Evolutionary conservation across 164 flowering plant genomes (phyloP).

Genomic region (Liquidambar formosana): DNA sequence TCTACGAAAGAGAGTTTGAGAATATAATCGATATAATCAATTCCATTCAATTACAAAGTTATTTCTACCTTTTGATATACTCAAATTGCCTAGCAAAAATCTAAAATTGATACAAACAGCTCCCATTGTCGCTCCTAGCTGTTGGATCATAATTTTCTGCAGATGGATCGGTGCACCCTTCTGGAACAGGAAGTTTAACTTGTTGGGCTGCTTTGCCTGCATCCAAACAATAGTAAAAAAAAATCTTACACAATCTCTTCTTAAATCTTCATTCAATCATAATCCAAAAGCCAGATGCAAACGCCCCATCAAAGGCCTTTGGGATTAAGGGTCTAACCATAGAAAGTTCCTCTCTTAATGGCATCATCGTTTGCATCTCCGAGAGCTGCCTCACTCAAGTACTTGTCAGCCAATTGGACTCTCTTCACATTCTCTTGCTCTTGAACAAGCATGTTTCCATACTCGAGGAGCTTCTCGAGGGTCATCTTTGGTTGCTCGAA

Average conservation of each 20-base stretch:
- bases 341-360: slow-evolving; percentile 39
- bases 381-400: slow-evolving; percentile 49
- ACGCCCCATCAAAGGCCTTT: slow-evolving; percentile 8
- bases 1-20: background rate
- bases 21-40: background rate
- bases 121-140: slow-evolving; percentile 42
- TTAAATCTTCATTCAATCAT: background rate
- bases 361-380: slow-evolving; percentile 53
- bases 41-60: background rate
- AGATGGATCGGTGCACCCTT: slow-evolving; percentile 45
- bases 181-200: slow-evolving; percentile 45
- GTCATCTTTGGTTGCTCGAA: slow-evolving; percentile 50
- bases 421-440: slow-evolving; percentile 63
- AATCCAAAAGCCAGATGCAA: slow-evolving; percentile 7
- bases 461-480: slow-evolving; percentile 40
- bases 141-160: slow-evolving; percentile 41
- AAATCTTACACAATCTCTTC: background rate
- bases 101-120: slow-evolving; percentile 22
- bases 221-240: background rate
- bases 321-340: slow-evolving; percentile 29
- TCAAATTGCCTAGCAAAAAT: background rate
- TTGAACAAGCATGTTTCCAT: slow-evolving; percentile 49
- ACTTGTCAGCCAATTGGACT: slow-evolving; percentile 50
- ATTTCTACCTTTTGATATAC: background rate
- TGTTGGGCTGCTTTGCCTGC: slow-evolving; percentile 67